Percentiles rank a stretch among this genome's conserved stretches.
These are phyloP conservation scores for Rhynchospora pubera DNA, from an alignment of 176 grass and related monocot genomes.

Conservation along the genomic window DNA sequence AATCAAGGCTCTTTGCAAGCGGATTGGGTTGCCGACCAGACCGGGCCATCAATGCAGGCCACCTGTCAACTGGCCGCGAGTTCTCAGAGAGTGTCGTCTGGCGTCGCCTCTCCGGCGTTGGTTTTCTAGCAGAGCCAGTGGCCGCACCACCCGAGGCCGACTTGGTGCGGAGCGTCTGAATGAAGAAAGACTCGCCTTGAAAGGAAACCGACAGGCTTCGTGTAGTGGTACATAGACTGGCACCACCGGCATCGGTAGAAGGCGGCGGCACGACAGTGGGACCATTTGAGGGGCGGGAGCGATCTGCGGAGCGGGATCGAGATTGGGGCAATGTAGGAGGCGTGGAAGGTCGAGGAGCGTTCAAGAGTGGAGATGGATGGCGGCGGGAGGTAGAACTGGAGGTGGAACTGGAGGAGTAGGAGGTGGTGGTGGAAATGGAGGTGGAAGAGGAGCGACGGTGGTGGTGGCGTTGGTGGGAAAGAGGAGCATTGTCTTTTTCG, in stretches of 20 bases:
- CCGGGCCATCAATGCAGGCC: constrained; percentile 38
- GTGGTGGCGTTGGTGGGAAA: neutral
- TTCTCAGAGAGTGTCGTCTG: constrained; percentile 59
- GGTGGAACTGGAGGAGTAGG: constrained; percentile 33
- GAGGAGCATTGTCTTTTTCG: constrained; percentile 36
- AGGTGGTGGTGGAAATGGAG: constrained; percentile 35
- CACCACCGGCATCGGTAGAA: neutral
- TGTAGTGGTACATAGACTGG: constrained; percentile 52
- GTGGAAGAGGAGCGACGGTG: constrained; percentile 32
- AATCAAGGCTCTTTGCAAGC: constrained; percentile 77
- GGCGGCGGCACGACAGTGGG: neutral
- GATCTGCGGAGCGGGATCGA: constrained; percentile 30
- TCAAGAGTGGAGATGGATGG: constrained; percentile 49
- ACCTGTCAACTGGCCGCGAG: constrained; percentile 44
- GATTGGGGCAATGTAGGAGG: constrained; percentile 43
- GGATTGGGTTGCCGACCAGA: constrained; percentile 58
- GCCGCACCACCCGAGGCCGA: constrained; percentile 35
- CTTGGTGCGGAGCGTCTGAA: constrained; percentile 60
- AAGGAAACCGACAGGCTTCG: constrained; percentile 94
- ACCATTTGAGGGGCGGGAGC: neutral
- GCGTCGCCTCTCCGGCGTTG: constrained; percentile 68
- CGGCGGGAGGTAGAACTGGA: constrained; percentile 51
- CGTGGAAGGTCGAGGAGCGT: constrained; percentile 33
- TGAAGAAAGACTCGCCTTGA: constrained; percentile 95
- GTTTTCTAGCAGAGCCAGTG: constrained; percentile 33